phyloP scores from a whole-genome alignment of 1,284 basidiomycete genomes.

The Fistulina hepatica region DNA sequence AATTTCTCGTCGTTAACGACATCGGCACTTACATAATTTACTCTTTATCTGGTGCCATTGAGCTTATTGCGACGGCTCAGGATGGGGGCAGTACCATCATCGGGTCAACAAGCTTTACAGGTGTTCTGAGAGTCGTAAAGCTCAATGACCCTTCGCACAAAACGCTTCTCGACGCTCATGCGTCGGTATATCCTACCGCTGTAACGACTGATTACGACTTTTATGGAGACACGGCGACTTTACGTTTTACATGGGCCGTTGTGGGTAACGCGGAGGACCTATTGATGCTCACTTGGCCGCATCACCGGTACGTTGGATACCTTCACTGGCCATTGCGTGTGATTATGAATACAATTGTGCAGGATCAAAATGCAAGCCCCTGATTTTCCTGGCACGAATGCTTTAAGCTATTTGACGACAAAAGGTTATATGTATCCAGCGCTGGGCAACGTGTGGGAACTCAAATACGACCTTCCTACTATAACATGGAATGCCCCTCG shows the following conservation, averaged over 20 bases:
- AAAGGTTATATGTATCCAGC: slow-evolving; percentile 27
- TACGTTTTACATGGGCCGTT: slow-evolving; percentile 25
- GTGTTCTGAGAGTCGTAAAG: slow-evolving; percentile 34
- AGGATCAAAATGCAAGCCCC: slow-evolving; percentile 19
- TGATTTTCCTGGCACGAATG: slow-evolving; percentile 17
- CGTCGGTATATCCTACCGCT: slow-evolving; percentile 22
- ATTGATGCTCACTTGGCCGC: slow-evolving; percentile 26
- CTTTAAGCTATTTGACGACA: slow-evolving; percentile 24
- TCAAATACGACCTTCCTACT: slow-evolving; percentile 22
- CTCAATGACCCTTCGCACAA: slow-evolving; percentile 20
- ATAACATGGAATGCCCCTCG: slow-evolving; percentile 25
- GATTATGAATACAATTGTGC: too few relatives aligned
- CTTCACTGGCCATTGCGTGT: too few relatives aligned
- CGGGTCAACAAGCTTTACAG: slow-evolving; percentile 22
- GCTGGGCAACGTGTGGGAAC: slow-evolving; percentile 22
- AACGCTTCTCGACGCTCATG: slow-evolving; percentile 21
- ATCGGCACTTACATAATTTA: slow-evolving; percentile 25
- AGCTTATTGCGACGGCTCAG: slow-evolving; percentile 17
- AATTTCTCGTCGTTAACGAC: slow-evolving; percentile 20
- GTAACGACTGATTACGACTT: slow-evolving; percentile 23
- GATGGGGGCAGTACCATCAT: slow-evolving; percentile 16
- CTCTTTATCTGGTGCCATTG: slow-evolving; percentile 21
- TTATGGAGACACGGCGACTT: slow-evolving; percentile 18
- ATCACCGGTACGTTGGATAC: slow-evolving; percentile 20
- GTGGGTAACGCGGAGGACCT: slow-evolving; percentile 19